These are phyloP conservation scores for Phellinidium pouzarii DNA, from an alignment of 1,284 basidiomycete species.

Conservation along the genomic window DNA sequence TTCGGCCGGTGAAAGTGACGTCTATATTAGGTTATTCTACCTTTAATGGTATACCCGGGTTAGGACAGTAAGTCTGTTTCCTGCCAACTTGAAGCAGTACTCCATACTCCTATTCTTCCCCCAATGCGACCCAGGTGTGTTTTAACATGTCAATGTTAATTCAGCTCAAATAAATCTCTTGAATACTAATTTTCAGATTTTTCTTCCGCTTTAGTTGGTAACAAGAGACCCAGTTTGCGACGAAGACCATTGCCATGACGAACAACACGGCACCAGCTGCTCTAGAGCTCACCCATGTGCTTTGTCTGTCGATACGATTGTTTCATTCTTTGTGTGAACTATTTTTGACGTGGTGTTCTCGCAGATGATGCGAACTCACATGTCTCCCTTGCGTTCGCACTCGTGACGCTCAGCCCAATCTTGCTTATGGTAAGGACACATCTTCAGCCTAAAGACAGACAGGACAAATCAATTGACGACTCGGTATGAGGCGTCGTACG, in stretches of 20 bases:
- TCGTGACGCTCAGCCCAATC: slow-evolving; percentile 71
- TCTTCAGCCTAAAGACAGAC: slow-evolving; percentile 2
- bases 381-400: slow-evolving; percentile 54
- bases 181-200: no score
- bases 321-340: not conserved
- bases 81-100: no score
- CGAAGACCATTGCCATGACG: slow-evolving; percentile 1
- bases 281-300: slow-evolving; percentile 60
- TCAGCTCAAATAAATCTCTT: no score
- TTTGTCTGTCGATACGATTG: slow-evolving; percentile 42
- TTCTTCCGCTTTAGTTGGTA: no score
- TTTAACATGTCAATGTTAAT: no score
- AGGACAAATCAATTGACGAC: slow-evolving; percentile 17
- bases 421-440: slow-evolving; percentile 56
- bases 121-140: no score
- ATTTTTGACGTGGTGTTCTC: slow-evolving; percentile 15
- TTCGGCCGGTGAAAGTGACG: no score
- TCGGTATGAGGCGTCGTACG: slow-evolving; percentile 61
- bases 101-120: no score
- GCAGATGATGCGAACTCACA: slow-evolving; percentile 63
- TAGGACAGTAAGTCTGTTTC: no score
- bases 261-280: slow-evolving; percentile 29
- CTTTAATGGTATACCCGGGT: no score
- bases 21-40: no score
- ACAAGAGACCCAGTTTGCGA: no score